Evolutionary conservation across 768 basidiomycete species (phyloP), one percentile per base, ranked within the genome.

Genomic region (Cytidiella melzeri): DNA sequence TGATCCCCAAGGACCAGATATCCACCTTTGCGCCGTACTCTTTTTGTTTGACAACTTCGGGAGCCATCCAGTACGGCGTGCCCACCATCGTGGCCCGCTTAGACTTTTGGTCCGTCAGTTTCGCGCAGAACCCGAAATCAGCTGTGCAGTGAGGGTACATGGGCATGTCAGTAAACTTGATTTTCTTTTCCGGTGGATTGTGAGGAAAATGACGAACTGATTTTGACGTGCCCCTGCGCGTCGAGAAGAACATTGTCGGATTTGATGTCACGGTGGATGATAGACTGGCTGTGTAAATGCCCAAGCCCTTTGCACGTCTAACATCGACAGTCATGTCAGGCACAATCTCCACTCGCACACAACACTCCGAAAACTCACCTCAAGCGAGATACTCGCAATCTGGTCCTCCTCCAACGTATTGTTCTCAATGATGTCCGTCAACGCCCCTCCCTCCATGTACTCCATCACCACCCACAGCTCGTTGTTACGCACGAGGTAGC

Each of bases 401-500:
- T 97, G 93, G 62, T 93, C 91, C 70, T 97, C 93, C 63, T 90
- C 90, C 53, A 98, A 69, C 37, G 89, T 81, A 66, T 97, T 98
- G 59, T 94, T 92, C 72, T 97, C 95, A 59, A 99, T 97, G 39
- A 99, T 87, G 68, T 98, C 95, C 21, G 93, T 97, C 60, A 99
- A 72, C 15, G 95, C 93, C 36, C 96, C 94, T 45, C 93, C 93
- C 67, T 97, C 93, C 93, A 97, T 97, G 63, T 90, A 95, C 70
- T 97, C 93, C 93, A 95, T 97, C 51, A 95, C 92, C 39, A 96
- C 92, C 93, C 93, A 97, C 20, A 96, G 79, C 62, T 95, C 92
- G 45, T 77, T 85, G 64, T 74, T 84, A 69, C 87, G 87, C 46
- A 96, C 81, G 39, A 97, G 78, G 67, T 93, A 96, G 20, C 89